Evolutionary conservation across 345 rosid species (phyloP), one percentile per base, ranked within the genome.

Genomic region (Boechera stricta): DNA sequence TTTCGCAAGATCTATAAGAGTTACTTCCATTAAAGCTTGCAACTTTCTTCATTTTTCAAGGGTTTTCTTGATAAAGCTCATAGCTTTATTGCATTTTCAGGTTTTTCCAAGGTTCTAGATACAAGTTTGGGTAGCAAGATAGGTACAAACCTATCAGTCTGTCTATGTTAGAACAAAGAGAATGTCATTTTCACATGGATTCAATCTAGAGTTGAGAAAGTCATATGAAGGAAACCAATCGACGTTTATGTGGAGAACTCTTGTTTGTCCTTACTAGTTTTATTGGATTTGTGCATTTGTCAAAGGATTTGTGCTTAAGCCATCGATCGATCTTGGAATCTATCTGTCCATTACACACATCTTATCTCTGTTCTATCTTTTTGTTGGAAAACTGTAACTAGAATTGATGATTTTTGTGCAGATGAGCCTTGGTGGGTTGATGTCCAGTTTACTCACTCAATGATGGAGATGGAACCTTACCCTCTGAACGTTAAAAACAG

Each of bases 381-480:
- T 33, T 33, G 11, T 29, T 13, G 26, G 35, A 32, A 73, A 38
- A 9, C 10, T 51, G 42, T 63, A 31, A 64, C 55, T 41, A 54
- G 26, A 74, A 29, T 49, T 49, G 36, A 58, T 75, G 54, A 11
- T 59, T 35, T 29, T 31, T 60, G 55, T 76, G 75, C 74, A 76
- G 79, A 69, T 76, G 74, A 76, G 74, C 21, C 12, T 67, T 67
- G 28, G 48, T 76, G 63, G 63, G 4, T 44, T 75, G 33, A 47
- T 57, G 51, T 21, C 73, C 52, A 66, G 72, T 47, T 66, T 10
- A 66, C 78, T 74, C 78, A 36, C 67, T 75, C 73, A 47, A 76
- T 76, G 79, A 76, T 76, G 74, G 56, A 76, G 80, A 53, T 68
- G 45, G 69, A 59, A 67, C 41, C 44, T 39, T 5, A 68, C 21